phyloP scores from a whole-genome alignment of 2,329 filamentous ascomycete species.

The Exophiala mesophila region DNA sequence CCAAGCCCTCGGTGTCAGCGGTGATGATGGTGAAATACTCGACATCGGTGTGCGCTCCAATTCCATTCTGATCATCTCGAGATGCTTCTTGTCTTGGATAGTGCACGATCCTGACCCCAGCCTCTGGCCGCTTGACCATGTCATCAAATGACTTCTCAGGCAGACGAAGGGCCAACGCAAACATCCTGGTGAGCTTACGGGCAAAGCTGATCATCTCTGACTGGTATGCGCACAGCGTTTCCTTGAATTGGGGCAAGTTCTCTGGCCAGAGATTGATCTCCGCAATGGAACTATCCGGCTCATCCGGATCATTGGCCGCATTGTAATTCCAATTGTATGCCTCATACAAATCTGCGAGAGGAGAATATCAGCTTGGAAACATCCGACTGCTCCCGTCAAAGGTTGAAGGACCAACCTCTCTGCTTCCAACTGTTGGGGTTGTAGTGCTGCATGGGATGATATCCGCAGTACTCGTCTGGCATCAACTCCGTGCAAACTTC shows the following conservation, averaged over 20 bases:
- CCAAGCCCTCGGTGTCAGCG: conserved; percentile 50
- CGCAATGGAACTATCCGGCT: conserved; percentile 2
- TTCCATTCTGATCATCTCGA: conserved; percentile 25
- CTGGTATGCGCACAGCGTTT: conserved; percentile 13
- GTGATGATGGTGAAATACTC: conserved; percentile 51
- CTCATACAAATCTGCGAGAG: conserved; percentile 15
- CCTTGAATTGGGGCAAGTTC: conserved; percentile 12
- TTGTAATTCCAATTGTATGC: conserved; percentile 21
- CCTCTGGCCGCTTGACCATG: conserved; percentile 49
- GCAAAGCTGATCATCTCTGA: conserved; percentile 41
- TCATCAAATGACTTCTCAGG: conserved; percentile 53
- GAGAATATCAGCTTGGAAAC: neutral
- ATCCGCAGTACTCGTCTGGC: conserved; percentile 20
- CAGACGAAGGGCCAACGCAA: conserved; percentile 53
- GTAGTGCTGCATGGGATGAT: conserved; percentile 17
- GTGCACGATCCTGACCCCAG: conserved; percentile 42
- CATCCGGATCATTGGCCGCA: conserved; percentile 12
- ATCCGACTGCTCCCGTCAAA: neutral
- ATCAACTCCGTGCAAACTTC: conserved; percentile 16
- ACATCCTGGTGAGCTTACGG: conserved; percentile 47
- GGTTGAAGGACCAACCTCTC: no score
- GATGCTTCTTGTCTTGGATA: conserved; percentile 37
- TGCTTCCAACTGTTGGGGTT: neutral
- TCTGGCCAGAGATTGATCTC: conserved; percentile 18
- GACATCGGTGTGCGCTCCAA: conserved; percentile 46